Base-by-base conservation (phyloP, 371 early-diverging fungal species). In the Lichtheimia ramosa region DNA sequence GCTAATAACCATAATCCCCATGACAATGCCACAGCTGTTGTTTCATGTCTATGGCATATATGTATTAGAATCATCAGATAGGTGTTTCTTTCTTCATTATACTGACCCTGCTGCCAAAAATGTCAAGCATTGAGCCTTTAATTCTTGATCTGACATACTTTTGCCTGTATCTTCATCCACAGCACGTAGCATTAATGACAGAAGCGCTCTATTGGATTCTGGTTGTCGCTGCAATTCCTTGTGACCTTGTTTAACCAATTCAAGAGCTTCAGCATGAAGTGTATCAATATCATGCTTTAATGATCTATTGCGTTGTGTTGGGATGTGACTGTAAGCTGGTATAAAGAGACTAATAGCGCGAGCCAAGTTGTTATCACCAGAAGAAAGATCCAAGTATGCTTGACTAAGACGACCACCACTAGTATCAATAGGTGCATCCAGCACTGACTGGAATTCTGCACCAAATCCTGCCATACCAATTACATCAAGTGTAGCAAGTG, bases 1-100 rank as follows among this genome's bases (percentile, higher is more conserved):
- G 82, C 82, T 2, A 84, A 63, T 25, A 81, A 64, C 70, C 79
- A 82, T 48, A 84, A 73, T n/a, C 75, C 70, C 83, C 85, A 84
- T 5, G 82, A 81, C 28, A 83, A 60, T 3, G 78, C 64, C 0
- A 79, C 81, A 27, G 80, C 77, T 0, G 85, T 83, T 3, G 85
- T 83, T 66, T 84, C 84, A 53, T 79, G 79, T 12, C 78, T 74
- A 39, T 16, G 10, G 12, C 42, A 60, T 28, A 48, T 10, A n/a
- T 3, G 18, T 43, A 12, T 48, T 24, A 51, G 14, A 3, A 28
- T 15, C 23, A 54, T 28, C 15, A 40, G 10, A 21, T 10, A 10
- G 18, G 10, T 39, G 4, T 52, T 23, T 15, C 39, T 1, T 10
- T 54, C 20, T 18, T 14, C 34, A 20, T 54, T 14, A 20, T 24